phyloP scores from a whole-genome alignment of 257 asterid species.

The Euphrasia confusa region DNA sequence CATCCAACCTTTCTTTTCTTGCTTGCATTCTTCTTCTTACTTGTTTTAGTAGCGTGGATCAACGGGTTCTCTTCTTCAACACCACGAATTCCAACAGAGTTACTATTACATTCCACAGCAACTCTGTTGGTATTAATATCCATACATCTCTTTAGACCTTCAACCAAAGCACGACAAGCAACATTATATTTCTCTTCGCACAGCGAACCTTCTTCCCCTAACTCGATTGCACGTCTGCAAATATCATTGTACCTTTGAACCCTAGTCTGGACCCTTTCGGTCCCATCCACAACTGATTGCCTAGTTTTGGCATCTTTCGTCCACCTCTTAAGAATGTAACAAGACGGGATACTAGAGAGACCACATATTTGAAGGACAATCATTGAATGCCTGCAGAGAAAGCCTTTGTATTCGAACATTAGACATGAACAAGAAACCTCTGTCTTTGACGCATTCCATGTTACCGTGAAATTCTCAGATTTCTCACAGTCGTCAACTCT shows the following conservation, averaged over 20 bases:
- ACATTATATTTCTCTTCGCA: conserved; percentile 65
- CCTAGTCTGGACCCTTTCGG: conserved; percentile 61
- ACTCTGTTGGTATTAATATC: conserved; percentile 65
- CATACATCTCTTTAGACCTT: conserved; percentile 75
- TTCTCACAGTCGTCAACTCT: conserved; percentile 92
- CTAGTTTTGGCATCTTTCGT: conserved; percentile 80
- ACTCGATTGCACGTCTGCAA: conserved; percentile 79
- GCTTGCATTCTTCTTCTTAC: conserved; percentile 56
- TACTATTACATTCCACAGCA: conserved; percentile 49
- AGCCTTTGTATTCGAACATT: conserved; percentile 85
- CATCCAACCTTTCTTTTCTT: conserved; percentile 80
- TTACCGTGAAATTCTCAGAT: conserved; percentile 64
- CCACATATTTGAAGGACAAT: conserved; percentile 95
- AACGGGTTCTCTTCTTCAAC: conserved; percentile 60
- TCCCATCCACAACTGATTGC: conserved; percentile 45
- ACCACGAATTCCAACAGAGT: conserved; percentile 48
- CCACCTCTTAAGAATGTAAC: conserved; percentile 88
- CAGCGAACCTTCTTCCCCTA: conserved; percentile 87
- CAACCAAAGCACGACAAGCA: conserved; percentile 79
- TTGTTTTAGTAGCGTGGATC: conserved; percentile 42
- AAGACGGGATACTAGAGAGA: conserved; percentile 76
- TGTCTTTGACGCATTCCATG: conserved; percentile 60
- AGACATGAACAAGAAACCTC: conserved; percentile 95
- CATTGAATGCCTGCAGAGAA: conserved; percentile 93
- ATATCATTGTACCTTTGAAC: conserved; percentile 85